A percentile compares a stretch with the other conserved stretches of the same genome.
phyloP scores from a whole-genome alignment of 2,329 filamentous ascomycete genomes.

The Curvularia lunata region DNA sequence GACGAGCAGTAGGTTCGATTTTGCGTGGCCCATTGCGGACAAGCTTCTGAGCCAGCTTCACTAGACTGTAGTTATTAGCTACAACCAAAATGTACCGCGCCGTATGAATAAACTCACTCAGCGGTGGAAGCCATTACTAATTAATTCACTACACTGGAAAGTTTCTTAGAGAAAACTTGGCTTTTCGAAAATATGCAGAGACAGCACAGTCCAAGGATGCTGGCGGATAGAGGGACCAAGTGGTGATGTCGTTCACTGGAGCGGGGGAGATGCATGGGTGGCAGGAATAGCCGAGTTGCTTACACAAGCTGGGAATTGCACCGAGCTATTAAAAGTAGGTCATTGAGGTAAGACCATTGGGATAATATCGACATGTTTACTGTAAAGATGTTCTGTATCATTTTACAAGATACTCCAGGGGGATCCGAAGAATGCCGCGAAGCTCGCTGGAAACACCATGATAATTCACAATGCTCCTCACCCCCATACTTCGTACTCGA shows the following conservation, averaged over 20 bases:
- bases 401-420: not conserved
- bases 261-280: constrained; percentile 5
- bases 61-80: constrained; percentile 40
- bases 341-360: not conserved
- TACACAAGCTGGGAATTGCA: not conserved
- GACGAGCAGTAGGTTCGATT: constrained; percentile 35
- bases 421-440: not conserved
- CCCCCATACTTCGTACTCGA: not conserved
- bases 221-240: not conserved
- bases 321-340: not conserved
- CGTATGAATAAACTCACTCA: not conserved
- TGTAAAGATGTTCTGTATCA: not conserved
- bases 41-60: constrained; percentile 51
- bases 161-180: not conserved
- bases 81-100: not conserved
- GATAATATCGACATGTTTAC: not conserved
- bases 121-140: constrained; percentile 1
- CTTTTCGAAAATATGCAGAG: not conserved
- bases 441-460: not conserved
- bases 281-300: constrained; percentile 16
- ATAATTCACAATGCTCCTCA: not conserved
- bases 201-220: not conserved
- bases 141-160: not conserved
- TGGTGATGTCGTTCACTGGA: constrained; percentile 14
- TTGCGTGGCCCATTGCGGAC: constrained; percentile 49